Base-by-base conservation (phyloP, 2,329 filamentous ascomycete species). In the Colletotrichum sp. region DNA sequence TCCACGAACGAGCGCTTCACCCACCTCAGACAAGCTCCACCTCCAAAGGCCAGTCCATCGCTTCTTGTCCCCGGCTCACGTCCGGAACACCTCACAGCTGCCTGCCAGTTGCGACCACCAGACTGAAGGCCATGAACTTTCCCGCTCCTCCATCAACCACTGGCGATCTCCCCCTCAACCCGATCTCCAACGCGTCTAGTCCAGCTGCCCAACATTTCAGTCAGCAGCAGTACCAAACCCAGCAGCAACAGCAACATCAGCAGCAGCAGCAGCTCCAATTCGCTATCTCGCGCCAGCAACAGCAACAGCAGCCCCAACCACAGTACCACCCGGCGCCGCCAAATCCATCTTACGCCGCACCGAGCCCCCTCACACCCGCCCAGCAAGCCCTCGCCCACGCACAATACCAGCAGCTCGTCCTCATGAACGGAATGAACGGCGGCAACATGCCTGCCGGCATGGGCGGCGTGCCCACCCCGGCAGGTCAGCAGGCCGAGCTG, bases 401-500 rank as follows among this genome's bases (percentile, higher is more conserved):
- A 21, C 74, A 79, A 39, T 78, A 78, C 52, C 78, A 76, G 32
- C 79, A 80, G 65, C 63, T 76, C 36, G 72, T 74, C 73, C 68
- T 77, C 75, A 89, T 89, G 87, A 89, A 89, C 81, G 88, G 88
- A 76, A 86, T 89, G 80, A 89, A 89, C 79, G 88, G 88, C 80
- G 84, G 82, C 78, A 87, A 86, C 79, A 85, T 88, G 84, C 84
- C 86, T 32, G 85, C 84, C 36, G 87, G 87, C 76, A 88, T 89
- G 73, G 87, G 88, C 64, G 74, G 74, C 26, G 87, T 89, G 60
- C 91, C 92, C 16, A 92, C 90, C 18, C 92, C 92, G n/a, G 92
- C 92, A 21, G 92, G 92, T 64, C 92, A 94, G 82, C 92, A 93
- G 83, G 90, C 92, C 68, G 92, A 94, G 83, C 88, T 94, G 76